These are phyloP conservation scores for Geopyxis carbonaria DNA, from an alignment of 495 filamentous ascomycete genomes.

Conservation along the genomic window DNA sequence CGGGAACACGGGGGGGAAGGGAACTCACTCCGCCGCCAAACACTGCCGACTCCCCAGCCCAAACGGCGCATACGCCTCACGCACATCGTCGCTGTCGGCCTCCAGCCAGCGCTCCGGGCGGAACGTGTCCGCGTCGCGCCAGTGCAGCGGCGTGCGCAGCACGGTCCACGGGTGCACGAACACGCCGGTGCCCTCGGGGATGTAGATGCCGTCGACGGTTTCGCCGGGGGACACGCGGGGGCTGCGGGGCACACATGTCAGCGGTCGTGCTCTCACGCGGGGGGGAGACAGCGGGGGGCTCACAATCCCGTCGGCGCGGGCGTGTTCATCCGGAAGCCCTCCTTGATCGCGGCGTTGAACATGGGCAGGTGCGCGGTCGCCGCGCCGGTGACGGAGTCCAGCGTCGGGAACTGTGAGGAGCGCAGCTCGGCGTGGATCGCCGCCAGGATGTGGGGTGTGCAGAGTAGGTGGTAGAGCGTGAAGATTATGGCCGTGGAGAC, in stretches of 20 bases:
- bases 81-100: slow-evolving; percentile 22
- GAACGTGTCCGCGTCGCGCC: slow-evolving; percentile 31
- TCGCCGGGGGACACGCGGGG: slow-evolving; percentile 33
- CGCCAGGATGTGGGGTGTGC: slow-evolving; percentile 30
- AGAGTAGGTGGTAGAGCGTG: slow-evolving; percentile 27
- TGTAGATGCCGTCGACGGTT: slow-evolving; percentile 30
- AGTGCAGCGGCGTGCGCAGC: slow-evolving; percentile 30
- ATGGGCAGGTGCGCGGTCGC: slow-evolving; percentile 32
- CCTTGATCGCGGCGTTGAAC: slow-evolving; percentile 39
- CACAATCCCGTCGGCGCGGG: slow-evolving; percentile 35
- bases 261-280: too few species aligned
- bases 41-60: slow-evolving; percentile 26
- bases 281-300: too few species aligned
- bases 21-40: too few species aligned
- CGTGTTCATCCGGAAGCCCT: slow-evolving; percentile 41
- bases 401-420: too few species aligned
- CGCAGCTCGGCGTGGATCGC: neutral
- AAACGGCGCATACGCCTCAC: slow-evolving; percentile 27
- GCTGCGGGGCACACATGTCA: too few species aligned
- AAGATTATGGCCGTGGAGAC: slow-evolving; percentile 13
- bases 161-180: slow-evolving; percentile 30
- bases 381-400: too few species aligned
- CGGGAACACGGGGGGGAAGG: too few species aligned
- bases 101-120: slow-evolving; percentile 37
- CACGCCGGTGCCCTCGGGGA: slow-evolving; percentile 30